Evolutionary conservation across 176 grass and related monocot genomes (phyloP).

Genomic region (Poa annua): DNA sequence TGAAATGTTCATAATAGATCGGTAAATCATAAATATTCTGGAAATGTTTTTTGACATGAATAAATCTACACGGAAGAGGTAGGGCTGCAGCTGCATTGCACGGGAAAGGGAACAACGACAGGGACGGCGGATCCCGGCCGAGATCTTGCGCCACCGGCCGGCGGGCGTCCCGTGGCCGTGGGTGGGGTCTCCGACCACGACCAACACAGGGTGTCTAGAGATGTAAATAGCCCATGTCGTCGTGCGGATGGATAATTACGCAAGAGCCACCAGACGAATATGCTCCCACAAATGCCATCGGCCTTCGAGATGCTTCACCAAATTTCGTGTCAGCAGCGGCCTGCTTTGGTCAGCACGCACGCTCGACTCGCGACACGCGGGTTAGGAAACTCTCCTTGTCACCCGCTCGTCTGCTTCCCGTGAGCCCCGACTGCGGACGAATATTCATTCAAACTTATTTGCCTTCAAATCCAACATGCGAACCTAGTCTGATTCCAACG

Average conservation of each 20-base stretch:
- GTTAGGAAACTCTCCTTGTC: background rate
- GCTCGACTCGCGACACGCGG: background rate
- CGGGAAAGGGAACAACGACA: background rate
- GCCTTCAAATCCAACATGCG: too few species aligned
- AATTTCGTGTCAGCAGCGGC: background rate
- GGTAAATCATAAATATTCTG: too few species aligned
- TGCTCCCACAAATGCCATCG: background rate
- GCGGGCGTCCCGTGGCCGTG: constrained; percentile 29
- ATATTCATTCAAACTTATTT: too few species aligned
- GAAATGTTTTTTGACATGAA: too few species aligned
- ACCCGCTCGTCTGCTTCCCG: background rate
- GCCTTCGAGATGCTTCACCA: constrained; percentile 7
- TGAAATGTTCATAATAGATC: too few species aligned
- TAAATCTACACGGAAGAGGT: too few species aligned
- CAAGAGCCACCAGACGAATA: background rate
- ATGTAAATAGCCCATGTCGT: background rate
- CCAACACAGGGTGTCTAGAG: background rate
- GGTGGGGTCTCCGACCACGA: background rate
- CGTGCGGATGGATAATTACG: background rate
- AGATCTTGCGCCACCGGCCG: background rate
- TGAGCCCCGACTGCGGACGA: too few species aligned
- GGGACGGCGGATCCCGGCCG: background rate
- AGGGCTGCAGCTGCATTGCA: too few species aligned
- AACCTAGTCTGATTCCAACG: too few species aligned
- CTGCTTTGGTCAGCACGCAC: background rate